Evolutionary conservation across 768 basidiomycete species (phyloP), one percentile per base, ranked within the genome.

Genomic region (Chiua virens): DNA sequence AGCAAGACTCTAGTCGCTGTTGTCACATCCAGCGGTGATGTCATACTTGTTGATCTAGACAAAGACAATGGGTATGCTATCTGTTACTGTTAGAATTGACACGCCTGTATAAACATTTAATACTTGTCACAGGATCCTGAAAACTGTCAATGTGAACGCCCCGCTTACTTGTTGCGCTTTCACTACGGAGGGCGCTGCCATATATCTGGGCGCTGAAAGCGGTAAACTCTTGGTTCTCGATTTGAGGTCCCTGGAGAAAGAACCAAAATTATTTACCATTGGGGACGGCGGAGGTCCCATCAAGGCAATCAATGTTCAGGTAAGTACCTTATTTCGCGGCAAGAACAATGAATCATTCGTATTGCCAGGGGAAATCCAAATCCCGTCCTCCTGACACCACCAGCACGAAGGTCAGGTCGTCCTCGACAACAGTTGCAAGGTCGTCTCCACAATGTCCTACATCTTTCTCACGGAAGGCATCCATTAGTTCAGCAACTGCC

Each of bases 1-100:
- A 89, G 87, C 69, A 89, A 85, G 71, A 85, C 83, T 3, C 70
- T 90, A 30, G 73, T 86, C 22, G 83, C 83, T 3, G 76, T 78
- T 38, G 80, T 78, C 1, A 83, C 77, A 37, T 71, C 76, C 13
- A 71, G 67, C 5, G 87, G 86, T 1, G 68, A 71, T 38, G 73
- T 90, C 11, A 74, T 68, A 4, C 73, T 89, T 8, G 68, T 89
- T 43, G 89, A 91, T 61, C 62, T 91, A 21, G 86, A 90, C 43
- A 89, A 88, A 64, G 86, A 89, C 51, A 83, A 83, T 58, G 78
- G 79, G 87, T 88, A 58, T 40, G 78, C 65, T 6, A 14, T 37
- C 34, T 34, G 34, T 51, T 5, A 20, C 5, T 34, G 18, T 47
- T 5, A 20, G 23, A 27, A 39, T 21, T 9, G 20, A 11, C 15